phyloP scores from a whole-genome alignment of 2,329 filamentous ascomycete species.

The Epichloe elymi region DNA sequence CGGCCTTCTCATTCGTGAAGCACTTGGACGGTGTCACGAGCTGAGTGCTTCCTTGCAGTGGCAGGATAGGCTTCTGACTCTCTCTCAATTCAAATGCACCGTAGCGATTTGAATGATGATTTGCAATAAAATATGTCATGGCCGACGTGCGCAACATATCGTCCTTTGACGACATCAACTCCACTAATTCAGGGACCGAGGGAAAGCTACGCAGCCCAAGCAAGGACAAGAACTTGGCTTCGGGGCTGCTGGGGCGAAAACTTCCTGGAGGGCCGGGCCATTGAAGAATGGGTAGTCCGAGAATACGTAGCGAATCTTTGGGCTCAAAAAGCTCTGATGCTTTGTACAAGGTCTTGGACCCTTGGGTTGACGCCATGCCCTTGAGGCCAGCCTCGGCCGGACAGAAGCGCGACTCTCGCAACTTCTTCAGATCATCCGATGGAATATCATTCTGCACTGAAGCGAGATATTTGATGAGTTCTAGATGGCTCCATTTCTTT shows the following conservation, averaged over 20 bases:
- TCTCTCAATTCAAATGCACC: slow-evolving; percentile 44
- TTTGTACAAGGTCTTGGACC: slow-evolving; percentile 46
- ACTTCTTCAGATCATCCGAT: slow-evolving; percentile 60
- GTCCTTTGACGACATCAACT: slow-evolving; percentile 58
- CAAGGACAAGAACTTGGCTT: slow-evolving; percentile 59
- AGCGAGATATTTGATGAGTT: slow-evolving; percentile 86
- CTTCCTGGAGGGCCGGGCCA: slow-evolving; percentile 60
- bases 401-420: slow-evolving; percentile 69
- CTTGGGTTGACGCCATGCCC: slow-evolving; percentile 40
- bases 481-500: slow-evolving; percentile 78
- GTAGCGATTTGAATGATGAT: slow-evolving; percentile 70
- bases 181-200: slow-evolving; percentile 58
- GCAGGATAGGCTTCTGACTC: slow-evolving; percentile 51
- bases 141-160: slow-evolving; percentile 49
- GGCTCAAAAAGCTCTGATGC: slow-evolving; percentile 75
- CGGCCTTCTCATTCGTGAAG: slow-evolving; percentile 66
- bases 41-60: slow-evolving; percentile 53
- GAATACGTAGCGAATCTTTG: slow-evolving; percentile 51
- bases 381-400: slow-evolving; percentile 55
- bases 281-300: slow-evolving; percentile 64
- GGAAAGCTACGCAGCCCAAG: slow-evolving; percentile 62
- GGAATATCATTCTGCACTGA: slow-evolving; percentile 88
- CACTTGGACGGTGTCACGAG: slow-evolving; percentile 64
- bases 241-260: slow-evolving; percentile 50
- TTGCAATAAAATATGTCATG: slow-evolving; percentile 70